Evolutionary conservation across 371 early-diverging fungal species (phyloP).

Genomic region (Syncephalastrum sp.): DNA sequence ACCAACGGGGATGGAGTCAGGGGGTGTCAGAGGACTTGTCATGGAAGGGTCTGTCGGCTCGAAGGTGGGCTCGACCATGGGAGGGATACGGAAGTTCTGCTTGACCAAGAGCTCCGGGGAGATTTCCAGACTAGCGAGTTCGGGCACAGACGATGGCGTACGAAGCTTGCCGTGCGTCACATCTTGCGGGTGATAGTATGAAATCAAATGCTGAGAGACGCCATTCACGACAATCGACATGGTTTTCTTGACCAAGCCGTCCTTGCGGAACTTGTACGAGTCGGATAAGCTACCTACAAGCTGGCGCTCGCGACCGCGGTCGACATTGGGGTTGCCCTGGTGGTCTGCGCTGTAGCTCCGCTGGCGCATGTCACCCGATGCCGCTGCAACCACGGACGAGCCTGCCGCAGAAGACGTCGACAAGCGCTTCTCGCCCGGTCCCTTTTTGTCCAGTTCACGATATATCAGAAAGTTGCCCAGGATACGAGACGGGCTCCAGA

Average conservation of each 20-base stretch:
- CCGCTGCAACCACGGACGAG: conserved; percentile 9
- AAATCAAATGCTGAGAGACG: conserved; percentile 80
- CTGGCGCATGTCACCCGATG: conserved; percentile 18
- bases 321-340: conserved; percentile 25
- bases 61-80: conserved; percentile 45
- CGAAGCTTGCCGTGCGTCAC: conserved; percentile 56
- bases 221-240: conserved; percentile 82
- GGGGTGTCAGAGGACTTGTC: conserved; percentile 15
- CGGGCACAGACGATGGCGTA: conserved; percentile 60
- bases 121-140: conserved; percentile 56
- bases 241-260: conserved; percentile 86
- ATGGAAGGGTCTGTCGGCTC: conserved; percentile 21
- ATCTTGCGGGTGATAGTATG: conserved; percentile 81
- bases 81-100: conserved; percentile 64
- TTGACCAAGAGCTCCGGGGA: conserved; percentile 58
- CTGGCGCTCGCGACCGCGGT: conserved; percentile 48
- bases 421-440: conserved; percentile 32
- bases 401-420: conserved; percentile 20
- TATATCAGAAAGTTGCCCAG: conserved; percentile 65
- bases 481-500: conserved; percentile 76
- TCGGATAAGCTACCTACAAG: conserved; percentile 63
- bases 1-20: conserved; percentile 17
- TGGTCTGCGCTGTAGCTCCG: conserved; percentile 18
- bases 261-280: conserved; percentile 73
- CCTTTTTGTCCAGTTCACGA: conserved; percentile 56